phyloP scores from a whole-genome alignment of 2,329 filamentous ascomycete species.

The Fusarium mexicanum region DNA sequence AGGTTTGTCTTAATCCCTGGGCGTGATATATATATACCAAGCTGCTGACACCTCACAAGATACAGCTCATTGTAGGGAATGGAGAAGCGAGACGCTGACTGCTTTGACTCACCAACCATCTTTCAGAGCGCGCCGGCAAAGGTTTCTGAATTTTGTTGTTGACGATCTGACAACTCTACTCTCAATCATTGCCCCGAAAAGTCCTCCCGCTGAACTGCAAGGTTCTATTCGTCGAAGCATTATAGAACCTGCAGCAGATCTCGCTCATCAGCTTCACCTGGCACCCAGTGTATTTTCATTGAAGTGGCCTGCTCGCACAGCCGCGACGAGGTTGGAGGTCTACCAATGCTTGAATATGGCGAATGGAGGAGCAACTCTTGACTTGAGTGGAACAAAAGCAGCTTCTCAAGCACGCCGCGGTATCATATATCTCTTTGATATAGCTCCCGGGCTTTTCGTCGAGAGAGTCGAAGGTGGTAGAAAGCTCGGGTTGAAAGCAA shows the following conservation, averaged over 20 bases:
- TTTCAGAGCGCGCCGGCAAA: conserved; percentile 45
- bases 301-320: conserved; percentile 51
- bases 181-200: conserved; percentile 43
- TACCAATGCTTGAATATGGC: conserved; percentile 52
- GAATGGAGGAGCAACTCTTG: conserved; percentile 43
- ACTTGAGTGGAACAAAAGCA: conserved; percentile 44
- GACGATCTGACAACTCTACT: conserved; percentile 49
- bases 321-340: conserved; percentile 49
- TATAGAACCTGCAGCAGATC: conserved; percentile 49
- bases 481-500: conserved; percentile 46
- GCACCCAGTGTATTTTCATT: conserved; percentile 48
- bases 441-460: conserved; percentile 51
- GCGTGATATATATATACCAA: background rate
- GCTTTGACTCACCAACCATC: conserved; percentile 46
- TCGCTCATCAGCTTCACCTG: conserved; percentile 50
- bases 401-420: conserved; percentile 44
- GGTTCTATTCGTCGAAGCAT: conserved; percentile 47
- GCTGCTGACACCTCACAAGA: conserved; percentile 39
- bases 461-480: conserved; percentile 48
- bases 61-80: conserved; percentile 48
- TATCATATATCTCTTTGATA: conserved; percentile 50
- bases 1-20: conserved; percentile 36
- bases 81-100: conserved; percentile 51
- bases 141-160: conserved; percentile 44
- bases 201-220: conserved; percentile 44